phyloP scores from a whole-genome alignment of 2,329 filamentous ascomycete species.

The Cryphonectria naterciae region DNA sequence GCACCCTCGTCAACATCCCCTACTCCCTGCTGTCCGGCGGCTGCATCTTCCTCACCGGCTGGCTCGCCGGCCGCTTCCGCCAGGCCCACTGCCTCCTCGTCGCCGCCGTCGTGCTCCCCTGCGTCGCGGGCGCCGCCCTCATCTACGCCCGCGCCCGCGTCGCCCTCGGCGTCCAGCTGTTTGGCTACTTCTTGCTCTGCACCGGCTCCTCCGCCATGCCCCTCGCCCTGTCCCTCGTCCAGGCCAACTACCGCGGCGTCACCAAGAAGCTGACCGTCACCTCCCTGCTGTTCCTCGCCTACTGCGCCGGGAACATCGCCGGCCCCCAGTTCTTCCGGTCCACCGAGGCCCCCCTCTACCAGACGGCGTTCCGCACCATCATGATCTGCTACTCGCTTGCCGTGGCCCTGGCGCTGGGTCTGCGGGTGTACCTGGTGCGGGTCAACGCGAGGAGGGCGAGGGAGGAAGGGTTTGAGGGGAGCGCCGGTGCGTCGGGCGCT shows the following conservation, averaged over 20 bases:
- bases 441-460: conserved; percentile 48
- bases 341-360: conserved; percentile 54
- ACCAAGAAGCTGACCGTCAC: conserved; percentile 66
- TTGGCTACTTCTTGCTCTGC: conserved; percentile 62
- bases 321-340: conserved; percentile 60
- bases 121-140: conserved; percentile 55
- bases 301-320: conserved; percentile 60
- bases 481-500: conserved; percentile 46
- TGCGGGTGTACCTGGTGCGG: conserved; percentile 54
- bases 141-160: conserved; percentile 53
- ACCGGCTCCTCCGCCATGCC: conserved; percentile 59
- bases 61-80: conserved; percentile 55
- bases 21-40: conserved; percentile 57
- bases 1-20: conserved; percentile 62
- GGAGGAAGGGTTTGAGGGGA: conserved; percentile 51
- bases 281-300: conserved; percentile 58
- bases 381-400: conserved; percentile 60
- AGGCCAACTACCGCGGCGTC: conserved; percentile 59
- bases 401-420: conserved; percentile 45
- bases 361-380: conserved; percentile 59
- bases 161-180: conserved; percentile 50
- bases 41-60: conserved; percentile 54
- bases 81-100: conserved; percentile 58
- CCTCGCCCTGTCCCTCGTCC: conserved; percentile 57
- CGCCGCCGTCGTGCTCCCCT: conserved; percentile 52